A percentile compares a stretch with the other conserved stretches of the same genome.
Conservation (phyloP, 2,329 filamentous ascomycete genomes). For the Grosmannia serpens region DNA sequence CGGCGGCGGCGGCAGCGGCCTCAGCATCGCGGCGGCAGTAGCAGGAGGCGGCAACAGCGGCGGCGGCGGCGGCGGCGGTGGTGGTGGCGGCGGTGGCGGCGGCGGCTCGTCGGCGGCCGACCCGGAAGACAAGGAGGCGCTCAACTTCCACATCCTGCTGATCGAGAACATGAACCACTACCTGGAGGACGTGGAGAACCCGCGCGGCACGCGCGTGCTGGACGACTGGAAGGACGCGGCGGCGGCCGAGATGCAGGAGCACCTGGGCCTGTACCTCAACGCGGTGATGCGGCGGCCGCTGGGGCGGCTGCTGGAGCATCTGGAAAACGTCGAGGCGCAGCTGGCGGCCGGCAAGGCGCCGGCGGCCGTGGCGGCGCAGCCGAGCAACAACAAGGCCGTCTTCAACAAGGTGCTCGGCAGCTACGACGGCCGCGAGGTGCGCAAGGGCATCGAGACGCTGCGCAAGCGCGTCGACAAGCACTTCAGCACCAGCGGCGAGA, state of each 20-base stretch:
- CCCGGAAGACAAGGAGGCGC: constrained; percentile 84
- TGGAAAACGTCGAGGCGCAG: constrained; percentile 77
- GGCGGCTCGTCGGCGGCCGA: constrained; percentile 29
- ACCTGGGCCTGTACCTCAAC: constrained; percentile 76
- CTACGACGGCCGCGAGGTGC: constrained; percentile 75
- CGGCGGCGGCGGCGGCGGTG: constrained; percentile 29
- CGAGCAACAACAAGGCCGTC: constrained; percentile 68
- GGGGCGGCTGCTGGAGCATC: constrained; percentile 81
- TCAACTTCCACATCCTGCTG: constrained; percentile 93
- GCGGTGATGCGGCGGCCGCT: constrained; percentile 82
- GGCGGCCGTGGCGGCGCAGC: constrained; percentile 60
- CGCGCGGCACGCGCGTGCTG: constrained; percentile 58
- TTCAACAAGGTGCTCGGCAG: constrained; percentile 78
- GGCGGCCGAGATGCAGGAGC: constrained; percentile 66
- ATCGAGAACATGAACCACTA: constrained; percentile 99
- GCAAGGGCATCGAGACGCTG: constrained; percentile 80
- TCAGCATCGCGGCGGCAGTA: constrained; percentile 13
- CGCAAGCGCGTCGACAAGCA: constrained; percentile 94
- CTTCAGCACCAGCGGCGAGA: constrained; percentile 68
- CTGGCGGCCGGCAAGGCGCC: constrained; percentile 47
- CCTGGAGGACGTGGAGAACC: constrained; percentile 76
- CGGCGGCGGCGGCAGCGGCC: constrained; percentile 15
- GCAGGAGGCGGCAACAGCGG: constrained; percentile 27
- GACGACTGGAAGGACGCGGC: constrained; percentile 76
- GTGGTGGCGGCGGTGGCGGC: constrained; percentile 19